Conservation (phyloP, 768 basidiomycete genomes). For the Galerina marginata region DNA sequence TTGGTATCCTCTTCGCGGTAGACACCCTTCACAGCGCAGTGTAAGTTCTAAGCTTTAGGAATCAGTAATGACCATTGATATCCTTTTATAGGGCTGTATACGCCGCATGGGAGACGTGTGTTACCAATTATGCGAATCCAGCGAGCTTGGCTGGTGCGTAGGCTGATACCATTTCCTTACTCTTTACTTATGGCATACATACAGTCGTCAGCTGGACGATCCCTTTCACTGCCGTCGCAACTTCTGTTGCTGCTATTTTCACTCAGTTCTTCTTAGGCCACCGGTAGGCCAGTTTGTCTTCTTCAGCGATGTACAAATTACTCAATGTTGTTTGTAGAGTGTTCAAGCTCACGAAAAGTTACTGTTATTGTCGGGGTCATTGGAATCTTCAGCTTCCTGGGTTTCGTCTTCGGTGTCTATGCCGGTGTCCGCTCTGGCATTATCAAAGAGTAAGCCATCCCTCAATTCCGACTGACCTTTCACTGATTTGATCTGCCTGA, state of each 20-base stretch:
- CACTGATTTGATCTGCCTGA: not conserved
- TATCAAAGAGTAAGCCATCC: constrained; percentile 47
- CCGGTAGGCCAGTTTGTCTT: constrained; percentile 35
- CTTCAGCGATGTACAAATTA: not conserved
- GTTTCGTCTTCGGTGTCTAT: constrained; percentile 49
- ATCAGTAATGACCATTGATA: not conserved
- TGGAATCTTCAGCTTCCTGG: constrained; percentile 40
- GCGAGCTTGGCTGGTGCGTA: constrained; percentile 36
- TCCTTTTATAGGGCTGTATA: constrained; percentile 33
- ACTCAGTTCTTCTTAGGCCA: constrained; percentile 56
- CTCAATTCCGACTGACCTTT: constrained; percentile 13
- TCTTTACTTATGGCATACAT: not conserved
- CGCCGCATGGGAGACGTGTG: constrained; percentile 38
- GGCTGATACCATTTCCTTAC: not conserved
- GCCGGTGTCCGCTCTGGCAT: constrained; percentile 49
- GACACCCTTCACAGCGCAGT: constrained; percentile 44
- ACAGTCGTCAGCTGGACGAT: constrained; percentile 53
- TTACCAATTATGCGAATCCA: constrained; percentile 45
- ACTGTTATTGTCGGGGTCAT: constrained; percentile 38
- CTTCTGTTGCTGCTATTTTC: constrained; percentile 50
- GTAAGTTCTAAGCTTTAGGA: constrained; percentile 23
- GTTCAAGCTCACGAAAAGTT: constrained; percentile 39
- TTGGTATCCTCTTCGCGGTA: constrained; percentile 37
- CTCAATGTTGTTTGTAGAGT: constrained; percentile 31
- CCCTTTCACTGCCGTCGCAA: constrained; percentile 54